A percentile compares a stretch with the other conserved stretches of the same genome.
Conservation (phyloP, 768 basidiomycete genomes). For the Naganishia friedmannii region DNA sequence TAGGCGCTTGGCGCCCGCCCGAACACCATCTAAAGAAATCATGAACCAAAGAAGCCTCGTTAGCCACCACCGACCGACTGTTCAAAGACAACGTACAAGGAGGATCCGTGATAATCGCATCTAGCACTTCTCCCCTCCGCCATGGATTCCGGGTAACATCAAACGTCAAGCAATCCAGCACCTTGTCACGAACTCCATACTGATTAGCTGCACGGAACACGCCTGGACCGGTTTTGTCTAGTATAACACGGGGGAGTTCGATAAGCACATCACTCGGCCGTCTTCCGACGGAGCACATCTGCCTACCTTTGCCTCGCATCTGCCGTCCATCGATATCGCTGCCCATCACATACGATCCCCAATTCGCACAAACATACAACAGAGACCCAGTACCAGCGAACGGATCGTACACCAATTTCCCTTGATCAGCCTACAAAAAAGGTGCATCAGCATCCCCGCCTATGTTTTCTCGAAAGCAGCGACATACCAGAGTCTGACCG, state of each 20-base stretch:
- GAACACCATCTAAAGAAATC: constrained; percentile 86
- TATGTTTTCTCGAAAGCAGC: neutral
- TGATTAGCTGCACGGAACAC: constrained; percentile 76
- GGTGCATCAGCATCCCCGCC: constrained; percentile 10
- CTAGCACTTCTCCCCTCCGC: constrained; percentile 83
- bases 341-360: constrained; percentile 81
- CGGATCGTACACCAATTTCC: constrained; percentile 89
- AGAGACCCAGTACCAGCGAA: constrained; percentile 80
- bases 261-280: neutral
- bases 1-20: constrained; percentile 58
- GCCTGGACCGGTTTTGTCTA: constrained; percentile 58
- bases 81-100: constrained; percentile 64
- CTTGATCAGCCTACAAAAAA: constrained; percentile 67
- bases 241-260: neutral
- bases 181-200: constrained; percentile 69
- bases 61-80: neutral
- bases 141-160: constrained; percentile 88
- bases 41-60: neutral
- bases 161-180: constrained; percentile 84
- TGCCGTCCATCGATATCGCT: constrained; percentile 97
- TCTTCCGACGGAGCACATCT: neutral
- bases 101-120: constrained; percentile 91
- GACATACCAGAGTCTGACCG: constrained; percentile 79
- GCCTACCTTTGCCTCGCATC: constrained; percentile 83
- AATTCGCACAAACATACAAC: constrained; percentile 69